phyloP scores from a whole-genome alignment of 2,329 filamentous ascomycete species.

The Microascus cirrosus region DNA sequence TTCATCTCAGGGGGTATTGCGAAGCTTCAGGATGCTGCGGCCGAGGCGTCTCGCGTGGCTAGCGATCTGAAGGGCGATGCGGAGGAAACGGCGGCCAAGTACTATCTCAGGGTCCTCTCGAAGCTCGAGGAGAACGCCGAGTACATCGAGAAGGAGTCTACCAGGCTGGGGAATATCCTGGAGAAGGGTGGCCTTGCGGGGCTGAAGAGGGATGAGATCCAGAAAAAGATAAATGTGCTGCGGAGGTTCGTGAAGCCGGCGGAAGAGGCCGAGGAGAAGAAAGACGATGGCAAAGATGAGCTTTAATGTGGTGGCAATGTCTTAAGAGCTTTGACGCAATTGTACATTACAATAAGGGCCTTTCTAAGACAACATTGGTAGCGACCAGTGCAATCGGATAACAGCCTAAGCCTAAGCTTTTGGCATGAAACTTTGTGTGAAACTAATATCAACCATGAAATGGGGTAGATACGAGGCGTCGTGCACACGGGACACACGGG shows the following conservation, averaged over 20 bases:
- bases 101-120: constrained; percentile 85
- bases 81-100: constrained; percentile 72
- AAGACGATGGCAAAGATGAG: constrained; percentile 51
- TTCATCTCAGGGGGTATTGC: constrained; percentile 47
- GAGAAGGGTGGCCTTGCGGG: constrained; percentile 77
- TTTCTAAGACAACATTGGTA: not conserved
- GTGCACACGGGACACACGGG: not conserved
- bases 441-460: not conserved
- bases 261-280: constrained; percentile 52
- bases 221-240: constrained; percentile 78
- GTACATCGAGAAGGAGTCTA: constrained; percentile 77
- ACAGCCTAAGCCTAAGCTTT: too few species aligned
- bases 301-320: constrained; percentile 35
- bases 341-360: not conserved
- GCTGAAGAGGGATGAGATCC: constrained; percentile 81
- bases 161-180: constrained; percentile 67
- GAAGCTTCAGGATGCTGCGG: constrained; percentile 47
- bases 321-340: not conserved
- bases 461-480: not conserved
- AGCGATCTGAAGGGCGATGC: constrained; percentile 49
- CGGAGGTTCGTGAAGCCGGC: constrained; percentile 53
- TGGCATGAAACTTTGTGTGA: too few species aligned
- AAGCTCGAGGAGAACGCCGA: constrained; percentile 70
- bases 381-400: too few species aligned
- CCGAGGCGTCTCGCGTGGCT: constrained; percentile 63